Evolutionary conservation across 352 stramenopile species (phyloP), one percentile per base, ranked within the genome.

Genomic region (Phytopythium sindhum): DNA sequence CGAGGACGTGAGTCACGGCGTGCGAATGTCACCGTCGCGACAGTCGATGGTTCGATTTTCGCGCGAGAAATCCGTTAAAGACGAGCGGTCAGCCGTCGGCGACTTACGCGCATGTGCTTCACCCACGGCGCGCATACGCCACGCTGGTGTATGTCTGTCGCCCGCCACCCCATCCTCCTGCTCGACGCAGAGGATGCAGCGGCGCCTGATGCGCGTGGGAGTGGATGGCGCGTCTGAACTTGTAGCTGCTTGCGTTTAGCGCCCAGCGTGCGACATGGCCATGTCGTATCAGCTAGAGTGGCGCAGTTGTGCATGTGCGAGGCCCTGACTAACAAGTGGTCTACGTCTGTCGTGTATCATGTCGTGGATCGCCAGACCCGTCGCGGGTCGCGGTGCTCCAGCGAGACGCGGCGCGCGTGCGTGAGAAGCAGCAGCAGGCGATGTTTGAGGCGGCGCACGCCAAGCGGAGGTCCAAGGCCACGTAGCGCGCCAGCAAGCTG

Each of bases 391-490:
- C 73, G 19, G 62, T 85, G 41, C 74, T 91, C 9, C 69, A 77
- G 39, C 73, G 68, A 63, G 80, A 90, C 70, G 76, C 77, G n/a
- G 69, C 75, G 17, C 81, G 79, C 37, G 72, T 91, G 57, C 78
- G 83, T 24, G 58, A 76, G 23, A 61, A 77, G 60, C 83, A 91
- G 70, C 83, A 90, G 45, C 60, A 73, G 60, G 66, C 65, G 2
- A 67, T 85, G 21, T 57, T 70, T n/a, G 51, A 70, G 37, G 35
- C 54, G 41, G 31, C 39, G 33, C 52, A 21, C 53, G 37, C 4
- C 39, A 56, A 48, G 26, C 7, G 29, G 12, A 31, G n/a, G 41
- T 70, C 70, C 57, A 80, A 75, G 47, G 42, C 67, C 60, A 66
- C 60, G 61, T 75, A 79, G 51, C 66, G 60, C 63, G 50, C n/a